Conservation (phyloP, 2,329 filamentous ascomycete genomes). For the Stemphylium vesicarium region DNA sequence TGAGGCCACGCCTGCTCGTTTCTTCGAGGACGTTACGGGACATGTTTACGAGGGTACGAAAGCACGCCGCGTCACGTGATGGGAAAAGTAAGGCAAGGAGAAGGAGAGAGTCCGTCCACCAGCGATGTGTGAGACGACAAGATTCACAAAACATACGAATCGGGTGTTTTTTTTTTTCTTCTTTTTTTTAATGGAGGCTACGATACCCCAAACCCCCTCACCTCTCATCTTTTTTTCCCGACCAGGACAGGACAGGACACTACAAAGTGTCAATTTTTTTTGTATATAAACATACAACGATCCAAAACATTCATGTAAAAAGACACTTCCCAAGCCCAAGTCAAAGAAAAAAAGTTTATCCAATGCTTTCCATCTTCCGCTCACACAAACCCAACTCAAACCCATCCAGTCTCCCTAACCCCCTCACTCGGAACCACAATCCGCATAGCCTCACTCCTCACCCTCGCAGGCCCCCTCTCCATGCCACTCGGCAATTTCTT, state of each 20-base stretch:
- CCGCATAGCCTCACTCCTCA: conserved; percentile 39
- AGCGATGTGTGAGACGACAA: not conserved
- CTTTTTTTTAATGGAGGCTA: not conserved
- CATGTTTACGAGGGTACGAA: too few relatives aligned
- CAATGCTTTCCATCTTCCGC: too few relatives aligned
- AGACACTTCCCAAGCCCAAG: too few relatives aligned
- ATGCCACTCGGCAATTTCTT: conserved; percentile 28
- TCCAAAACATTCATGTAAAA: too few relatives aligned
- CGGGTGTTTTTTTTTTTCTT: not conserved
- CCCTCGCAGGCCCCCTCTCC: conserved; percentile 38
- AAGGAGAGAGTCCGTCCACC: not conserved
- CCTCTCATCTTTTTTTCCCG: not conserved
- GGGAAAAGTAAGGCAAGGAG: not conserved
- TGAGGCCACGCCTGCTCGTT: too few relatives aligned
- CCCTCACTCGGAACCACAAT: conserved; percentile 34
- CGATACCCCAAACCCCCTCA: not conserved
- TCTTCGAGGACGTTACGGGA: too few relatives aligned
- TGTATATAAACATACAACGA: too few relatives aligned
- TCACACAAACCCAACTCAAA: not conserved
- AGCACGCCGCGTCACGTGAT: not conserved
- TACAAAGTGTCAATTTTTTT: too few relatives aligned
- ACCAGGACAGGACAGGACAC: too few relatives aligned
- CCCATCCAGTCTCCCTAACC: conserved; percentile 29
- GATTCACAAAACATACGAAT: not conserved
- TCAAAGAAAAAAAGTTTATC: too few relatives aligned